Conservation (phyloP, 441 rosid species). For the Pelargonium citronellum region DNA sequence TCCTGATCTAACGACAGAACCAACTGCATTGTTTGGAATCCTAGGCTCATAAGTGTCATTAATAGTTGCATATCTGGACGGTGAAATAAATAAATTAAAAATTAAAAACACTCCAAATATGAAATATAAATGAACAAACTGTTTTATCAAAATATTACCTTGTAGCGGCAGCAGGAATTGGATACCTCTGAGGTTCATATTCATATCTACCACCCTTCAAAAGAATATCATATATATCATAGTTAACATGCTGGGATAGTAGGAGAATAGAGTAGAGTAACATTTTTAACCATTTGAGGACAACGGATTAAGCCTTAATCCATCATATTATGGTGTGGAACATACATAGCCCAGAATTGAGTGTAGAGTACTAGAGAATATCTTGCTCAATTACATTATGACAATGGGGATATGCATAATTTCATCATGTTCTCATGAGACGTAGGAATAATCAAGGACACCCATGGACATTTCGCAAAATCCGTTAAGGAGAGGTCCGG, state of each 20-base stretch:
- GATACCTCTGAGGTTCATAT: constrained; percentile 37
- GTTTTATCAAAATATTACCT: constrained; percentile 28
- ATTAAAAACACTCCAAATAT: constrained; percentile 10
- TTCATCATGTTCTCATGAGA: neutral
- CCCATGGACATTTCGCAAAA: neutral
- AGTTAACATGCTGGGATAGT: constrained; percentile 12
- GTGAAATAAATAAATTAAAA: neutral
- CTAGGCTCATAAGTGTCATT: constrained; percentile 32
- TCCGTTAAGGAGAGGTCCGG: neutral
- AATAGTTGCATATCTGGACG: constrained; percentile 31
- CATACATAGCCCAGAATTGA: neutral
- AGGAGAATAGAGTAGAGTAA: neutral
- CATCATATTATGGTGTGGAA: neutral
- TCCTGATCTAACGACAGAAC: constrained; percentile 29
- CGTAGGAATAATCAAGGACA: neutral
- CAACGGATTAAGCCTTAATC: neutral
- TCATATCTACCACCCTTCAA: constrained; percentile 43
- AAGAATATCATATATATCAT: constrained; percentile 17
- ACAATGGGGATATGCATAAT: neutral
- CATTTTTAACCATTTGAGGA: neutral
- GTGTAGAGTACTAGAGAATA: neutral
- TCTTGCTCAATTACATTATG: neutral
- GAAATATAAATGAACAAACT: neutral
- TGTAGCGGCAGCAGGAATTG: constrained; percentile 33
- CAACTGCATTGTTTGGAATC: constrained; percentile 25